Evolutionary conservation across 768 basidiomycete genomes (phyloP).

Genomic region (Russula virescens): DNA sequence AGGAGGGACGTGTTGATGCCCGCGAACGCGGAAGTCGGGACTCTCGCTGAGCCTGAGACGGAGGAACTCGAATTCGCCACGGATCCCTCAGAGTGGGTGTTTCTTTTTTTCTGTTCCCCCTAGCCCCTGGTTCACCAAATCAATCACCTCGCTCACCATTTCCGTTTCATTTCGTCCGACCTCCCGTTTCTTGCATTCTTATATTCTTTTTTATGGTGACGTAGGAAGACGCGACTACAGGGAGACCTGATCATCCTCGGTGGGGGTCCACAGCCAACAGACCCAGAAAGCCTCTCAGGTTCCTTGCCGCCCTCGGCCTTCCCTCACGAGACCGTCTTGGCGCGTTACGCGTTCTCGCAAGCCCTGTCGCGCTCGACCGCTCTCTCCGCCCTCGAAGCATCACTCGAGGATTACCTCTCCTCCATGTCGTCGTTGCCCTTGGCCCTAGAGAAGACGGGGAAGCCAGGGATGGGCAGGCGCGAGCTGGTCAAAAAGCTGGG

Average conservation of each 20-base stretch:
- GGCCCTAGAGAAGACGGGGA: conserved; percentile 69
- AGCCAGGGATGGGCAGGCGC: conserved; percentile 72
- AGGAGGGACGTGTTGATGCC: conserved; percentile 53
- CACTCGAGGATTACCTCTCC: conserved; percentile 75
- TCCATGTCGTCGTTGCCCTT: conserved; percentile 78
- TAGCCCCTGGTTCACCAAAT: no score
- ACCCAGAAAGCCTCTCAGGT: conserved; percentile 40
- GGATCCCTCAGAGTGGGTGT: conserved; percentile 73
- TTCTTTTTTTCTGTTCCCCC: not conserved
- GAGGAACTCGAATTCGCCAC: conserved; percentile 92
- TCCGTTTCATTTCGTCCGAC: no score
- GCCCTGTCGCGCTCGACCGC: conserved; percentile 87
- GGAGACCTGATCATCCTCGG: conserved; percentile 92
- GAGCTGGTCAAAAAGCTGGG: conserved; percentile 91
- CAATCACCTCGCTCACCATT: no score
- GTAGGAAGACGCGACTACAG: conserved; percentile 78
- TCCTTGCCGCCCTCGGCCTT: conserved; percentile 47
- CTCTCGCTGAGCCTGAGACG: conserved; percentile 66
- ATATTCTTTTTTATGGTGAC: not conserved
- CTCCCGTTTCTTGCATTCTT: not conserved
- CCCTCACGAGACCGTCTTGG: conserved; percentile 68
- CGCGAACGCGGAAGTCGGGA: conserved; percentile 55
- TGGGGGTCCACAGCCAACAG: conserved; percentile 52
- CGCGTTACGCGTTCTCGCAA: conserved; percentile 88
- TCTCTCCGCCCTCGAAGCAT: conserved; percentile 79